Percentiles rank a stretch among this genome's conserved stretches.
Conservation (phyloP, 1,284 basidiomycete species). For the Coniferiporia sulphurascens region DNA sequence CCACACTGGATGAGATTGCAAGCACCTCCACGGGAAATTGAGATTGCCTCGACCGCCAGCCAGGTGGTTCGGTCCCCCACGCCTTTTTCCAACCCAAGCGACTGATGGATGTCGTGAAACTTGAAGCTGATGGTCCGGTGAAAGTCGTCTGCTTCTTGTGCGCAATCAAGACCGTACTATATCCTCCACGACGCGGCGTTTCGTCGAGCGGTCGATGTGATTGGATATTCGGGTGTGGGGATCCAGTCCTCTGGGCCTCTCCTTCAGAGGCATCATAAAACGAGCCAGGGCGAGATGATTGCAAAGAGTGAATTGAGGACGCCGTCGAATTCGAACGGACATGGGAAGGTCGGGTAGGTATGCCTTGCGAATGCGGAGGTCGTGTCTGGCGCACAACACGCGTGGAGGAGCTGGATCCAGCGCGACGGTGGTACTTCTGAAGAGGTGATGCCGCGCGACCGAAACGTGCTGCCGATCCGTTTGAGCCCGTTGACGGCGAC, state of each 20-base stretch:
- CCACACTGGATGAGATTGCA: conserved; percentile 52
- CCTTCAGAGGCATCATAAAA: conserved; percentile 70
- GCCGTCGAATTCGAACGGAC: conserved; percentile 64
- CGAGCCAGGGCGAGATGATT: conserved; percentile 69
- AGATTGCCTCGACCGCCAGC: conserved; percentile 69
- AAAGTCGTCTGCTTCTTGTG: conserved; percentile 71
- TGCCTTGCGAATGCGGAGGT: conserved; percentile 27
- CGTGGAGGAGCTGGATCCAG: conserved; percentile 70
- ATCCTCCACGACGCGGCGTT: conserved; percentile 39
- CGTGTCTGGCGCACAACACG: conserved; percentile 66
- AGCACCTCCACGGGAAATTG: conserved; percentile 71
- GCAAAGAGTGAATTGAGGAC: conserved; percentile 67
- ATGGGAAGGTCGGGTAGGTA: conserved; percentile 41
- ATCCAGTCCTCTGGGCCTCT: conserved; percentile 48
- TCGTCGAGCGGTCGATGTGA: conserved; percentile 46
- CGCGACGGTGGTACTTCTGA: conserved; percentile 65
- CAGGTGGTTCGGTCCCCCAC: conserved; percentile 79
- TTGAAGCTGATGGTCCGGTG: conserved; percentile 43
- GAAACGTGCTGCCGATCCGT: conserved; percentile 53
- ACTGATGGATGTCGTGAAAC: conserved; percentile 36
- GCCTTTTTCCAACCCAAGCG: conserved; percentile 84
- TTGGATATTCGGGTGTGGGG: conserved; percentile 43
- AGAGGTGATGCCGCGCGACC: conserved; percentile 59
- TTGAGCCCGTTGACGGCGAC: conserved; percentile 70
- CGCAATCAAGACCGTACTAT: conserved; percentile 59